Evolutionary conservation across 768 basidiomycete species (phyloP).

Genomic region (Phylloporus sp.): DNA sequence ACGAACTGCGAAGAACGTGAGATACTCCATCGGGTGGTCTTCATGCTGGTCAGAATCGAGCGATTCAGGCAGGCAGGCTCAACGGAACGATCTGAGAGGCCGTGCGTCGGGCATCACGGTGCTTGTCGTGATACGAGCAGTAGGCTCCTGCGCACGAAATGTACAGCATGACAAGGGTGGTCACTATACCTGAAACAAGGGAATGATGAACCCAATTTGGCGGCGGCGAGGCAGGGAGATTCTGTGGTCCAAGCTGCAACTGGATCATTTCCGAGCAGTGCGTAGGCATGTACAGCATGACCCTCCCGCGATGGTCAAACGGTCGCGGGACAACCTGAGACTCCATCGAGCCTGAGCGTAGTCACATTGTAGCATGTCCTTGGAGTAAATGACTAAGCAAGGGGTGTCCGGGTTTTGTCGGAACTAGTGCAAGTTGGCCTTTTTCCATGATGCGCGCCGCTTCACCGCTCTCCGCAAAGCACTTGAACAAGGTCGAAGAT

Average conservation of each 20-base stretch:
- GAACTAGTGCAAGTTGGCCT: too few species aligned
- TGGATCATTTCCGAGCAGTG: conserved; percentile 6
- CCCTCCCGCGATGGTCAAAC: background rate
- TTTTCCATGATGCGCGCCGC: too few species aligned
- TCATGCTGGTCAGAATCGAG: conserved; percentile 76
- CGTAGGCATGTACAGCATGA: background rate
- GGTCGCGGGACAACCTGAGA: background rate
- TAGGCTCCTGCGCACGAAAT: background rate
- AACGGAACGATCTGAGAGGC: conserved; percentile 64
- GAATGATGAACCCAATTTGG: background rate
- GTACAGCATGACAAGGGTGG: background rate
- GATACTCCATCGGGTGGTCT: conserved; percentile 74
- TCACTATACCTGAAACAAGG: background rate
- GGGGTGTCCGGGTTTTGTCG: too few species aligned
- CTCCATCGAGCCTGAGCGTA: too few species aligned
- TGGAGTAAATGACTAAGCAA: conserved; percentile 27
- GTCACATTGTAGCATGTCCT: too few species aligned
- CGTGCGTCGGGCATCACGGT: background rate
- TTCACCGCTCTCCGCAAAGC: conserved; percentile 18
- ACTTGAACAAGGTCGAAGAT: conserved; percentile 58
- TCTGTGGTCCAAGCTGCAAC: background rate
- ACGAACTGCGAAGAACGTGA: conserved; percentile 62
- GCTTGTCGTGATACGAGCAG: background rate
- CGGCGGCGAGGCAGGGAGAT: background rate
- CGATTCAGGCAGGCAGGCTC: conserved; percentile 88